A percentile compares a stretch with the other conserved stretches of the same genome.
Evolutionary conservation across 805 yeast species (phyloP).

Genomic region (Metschnikowia proteae): DNA sequence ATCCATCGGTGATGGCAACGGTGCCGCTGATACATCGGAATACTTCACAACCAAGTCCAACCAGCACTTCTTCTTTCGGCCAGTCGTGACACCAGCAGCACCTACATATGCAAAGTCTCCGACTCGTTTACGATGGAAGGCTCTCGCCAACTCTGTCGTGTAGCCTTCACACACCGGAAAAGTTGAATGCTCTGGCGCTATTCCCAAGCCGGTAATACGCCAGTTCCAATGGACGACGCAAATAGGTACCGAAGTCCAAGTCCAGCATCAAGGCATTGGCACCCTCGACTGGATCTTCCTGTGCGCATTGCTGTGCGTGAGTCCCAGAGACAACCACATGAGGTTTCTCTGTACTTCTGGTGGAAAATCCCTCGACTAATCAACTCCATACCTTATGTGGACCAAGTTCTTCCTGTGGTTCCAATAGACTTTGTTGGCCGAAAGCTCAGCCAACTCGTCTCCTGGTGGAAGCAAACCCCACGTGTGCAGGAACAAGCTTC

Average conservation of each 20-base stretch:
- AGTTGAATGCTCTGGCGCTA: conserved; percentile 84
- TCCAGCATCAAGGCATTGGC: conserved; percentile 98
- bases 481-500: conserved; percentile 89
- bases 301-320: conserved; percentile 78
- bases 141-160: conserved; percentile 99
- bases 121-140: conserved; percentile 91
- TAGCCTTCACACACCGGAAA: conserved; percentile 98
- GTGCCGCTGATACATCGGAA: conserved; percentile 85
- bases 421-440: conserved; percentile 83
- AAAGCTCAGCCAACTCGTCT: conserved; percentile 90
- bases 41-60: conserved; percentile 93
- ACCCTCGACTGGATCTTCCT: conserved; percentile 94
- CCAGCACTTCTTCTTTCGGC: conserved; percentile 99
- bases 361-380: conserved; percentile 78
- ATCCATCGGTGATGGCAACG: conserved; percentile 85
- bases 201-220: conserved; percentile 95
- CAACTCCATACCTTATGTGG: conserved; percentile 89
- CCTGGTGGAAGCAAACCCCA: conserved; percentile 97
- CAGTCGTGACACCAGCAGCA: conserved; percentile 97
- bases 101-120: conserved; percentile 90
- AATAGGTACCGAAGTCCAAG: conserved; percentile 97
- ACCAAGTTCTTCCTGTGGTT: conserved; percentile 96
- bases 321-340: conserved; percentile 90
- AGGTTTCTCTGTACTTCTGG: conserved; percentile 64
- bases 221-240: conserved; percentile 93